These are phyloP conservation scores for Nakazawaea wyomingensis DNA, from an alignment of 805 yeast species.

Conservation along the genomic window DNA sequence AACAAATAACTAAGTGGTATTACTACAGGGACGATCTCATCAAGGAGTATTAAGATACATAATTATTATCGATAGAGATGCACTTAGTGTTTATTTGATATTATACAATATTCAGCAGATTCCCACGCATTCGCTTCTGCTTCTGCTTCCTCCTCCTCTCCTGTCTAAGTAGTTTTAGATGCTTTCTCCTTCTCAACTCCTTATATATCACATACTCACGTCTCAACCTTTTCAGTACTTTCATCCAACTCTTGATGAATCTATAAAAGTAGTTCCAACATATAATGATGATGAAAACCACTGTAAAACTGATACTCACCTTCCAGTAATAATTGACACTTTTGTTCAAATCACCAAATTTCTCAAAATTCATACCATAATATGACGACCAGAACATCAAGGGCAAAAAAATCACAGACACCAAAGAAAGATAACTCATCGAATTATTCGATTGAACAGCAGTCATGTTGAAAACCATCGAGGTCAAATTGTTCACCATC, in stretches of 20 bases:
- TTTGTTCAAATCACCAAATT: slow-evolving; percentile 33
- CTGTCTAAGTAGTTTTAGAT: background rate
- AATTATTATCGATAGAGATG: background rate
- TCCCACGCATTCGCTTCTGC: background rate
- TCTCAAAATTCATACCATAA: slow-evolving; percentile 50
- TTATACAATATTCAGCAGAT: background rate
- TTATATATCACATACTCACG: slow-evolving; percentile 2
- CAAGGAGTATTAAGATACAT: too few relatives aligned
- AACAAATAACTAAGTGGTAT: too few relatives aligned
- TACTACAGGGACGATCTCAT: too few relatives aligned
- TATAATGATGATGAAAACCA: slow-evolving; percentile 28
- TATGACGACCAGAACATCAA: slow-evolving; percentile 58
- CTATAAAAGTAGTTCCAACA: slow-evolving; percentile 24
- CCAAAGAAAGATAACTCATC: slow-evolving; percentile 47
- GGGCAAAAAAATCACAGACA: slow-evolving; percentile 56
- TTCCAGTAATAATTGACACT: slow-evolving; percentile 43
- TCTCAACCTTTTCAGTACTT: slow-evolving; percentile 4
- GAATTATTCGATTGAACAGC: slow-evolving; percentile 51
- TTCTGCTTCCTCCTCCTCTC: background rate
- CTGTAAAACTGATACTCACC: slow-evolving; percentile 37
- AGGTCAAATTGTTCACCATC: slow-evolving; percentile 45
- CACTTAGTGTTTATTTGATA: background rate
- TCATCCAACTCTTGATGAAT: slow-evolving; percentile 7
- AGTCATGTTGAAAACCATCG: slow-evolving; percentile 51
- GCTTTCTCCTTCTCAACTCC: slow-evolving; percentile 2